Conservation (phyloP, 1,284 basidiomycete species). For the Boletus semigastroideus region DNA sequence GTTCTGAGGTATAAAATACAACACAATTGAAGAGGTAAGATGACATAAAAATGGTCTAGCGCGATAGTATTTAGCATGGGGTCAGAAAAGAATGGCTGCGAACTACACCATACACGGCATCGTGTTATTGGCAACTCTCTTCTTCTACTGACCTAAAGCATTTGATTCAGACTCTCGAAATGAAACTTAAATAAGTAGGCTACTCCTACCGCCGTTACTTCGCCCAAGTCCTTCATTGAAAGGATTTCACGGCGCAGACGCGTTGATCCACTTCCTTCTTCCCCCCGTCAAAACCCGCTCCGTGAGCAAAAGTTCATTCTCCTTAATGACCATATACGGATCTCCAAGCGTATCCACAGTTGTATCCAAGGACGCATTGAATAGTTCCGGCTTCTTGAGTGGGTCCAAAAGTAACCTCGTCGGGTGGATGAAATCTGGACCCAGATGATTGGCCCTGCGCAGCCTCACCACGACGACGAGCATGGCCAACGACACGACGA, state of each 20-base stretch:
- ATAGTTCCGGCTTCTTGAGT: conserved; percentile 10
- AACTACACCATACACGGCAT: neutral
- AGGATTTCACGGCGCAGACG: neutral
- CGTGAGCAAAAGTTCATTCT: neutral
- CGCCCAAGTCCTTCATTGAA: neutral
- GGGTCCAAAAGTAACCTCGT: conserved; percentile 9
- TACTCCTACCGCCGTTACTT: no score
- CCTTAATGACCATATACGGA: neutral
- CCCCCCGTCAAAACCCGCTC: neutral
- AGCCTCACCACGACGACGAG: conserved; percentile 6
- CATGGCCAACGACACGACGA: conserved; percentile 4
- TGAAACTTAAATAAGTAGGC: no score
- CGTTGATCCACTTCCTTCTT: neutral
- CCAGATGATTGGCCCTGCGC: conserved; percentile 7
- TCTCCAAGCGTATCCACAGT: conserved; percentile 8
- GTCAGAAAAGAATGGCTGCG: neutral
- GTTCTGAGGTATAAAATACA: no score
- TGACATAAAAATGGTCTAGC: neutral
- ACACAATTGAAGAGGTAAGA: no score
- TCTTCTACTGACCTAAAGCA: no score
- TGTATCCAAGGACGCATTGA: conserved; percentile 9
- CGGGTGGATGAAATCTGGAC: conserved; percentile 11
- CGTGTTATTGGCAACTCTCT: no score
- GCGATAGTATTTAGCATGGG: neutral
- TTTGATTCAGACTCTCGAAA: no score